Percentiles rank a stretch among this genome's conserved stretches.
Conservation (phyloP, 176 grass and related monocot species). For the Oryza rufipogon region DNA sequence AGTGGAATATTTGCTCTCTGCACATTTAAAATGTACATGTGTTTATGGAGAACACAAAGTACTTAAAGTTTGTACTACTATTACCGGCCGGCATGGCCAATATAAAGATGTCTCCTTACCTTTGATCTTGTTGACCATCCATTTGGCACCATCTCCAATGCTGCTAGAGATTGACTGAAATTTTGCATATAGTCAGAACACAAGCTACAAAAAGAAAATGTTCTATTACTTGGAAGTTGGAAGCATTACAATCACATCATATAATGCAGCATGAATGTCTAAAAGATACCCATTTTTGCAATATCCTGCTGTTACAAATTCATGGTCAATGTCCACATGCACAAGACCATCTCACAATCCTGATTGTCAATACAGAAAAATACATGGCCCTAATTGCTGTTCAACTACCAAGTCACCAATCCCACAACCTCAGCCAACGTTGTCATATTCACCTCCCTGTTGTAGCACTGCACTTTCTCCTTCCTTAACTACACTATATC, state of each 20-base stretch:
- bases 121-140: slow-evolving; percentile 99
- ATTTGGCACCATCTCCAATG: slow-evolving; percentile 94
- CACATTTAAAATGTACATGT: neutral
- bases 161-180: slow-evolving; percentile 78
- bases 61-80: no score
- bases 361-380: neutral
- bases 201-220: neutral
- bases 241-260: neutral
- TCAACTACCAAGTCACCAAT: neutral
- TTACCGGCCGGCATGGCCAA: neutral
- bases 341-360: neutral
- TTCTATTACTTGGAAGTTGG: neutral
- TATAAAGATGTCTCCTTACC: slow-evolving; percentile 27
- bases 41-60: no score
- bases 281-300: neutral
- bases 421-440: neutral
- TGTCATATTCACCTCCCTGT: neutral
- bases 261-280: neutral
- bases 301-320: neutral
- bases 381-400: neutral
- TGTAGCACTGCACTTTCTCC: neutral
- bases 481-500: neutral
- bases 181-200: neutral
- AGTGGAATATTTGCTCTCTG: neutral
- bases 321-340: neutral